A percentile compares a stretch with the other conserved stretches of the same genome.
These are phyloP conservation scores for Nemania abortiva DNA, from an alignment of 2,329 filamentous ascomycete genomes.

Conservation along the genomic window DNA sequence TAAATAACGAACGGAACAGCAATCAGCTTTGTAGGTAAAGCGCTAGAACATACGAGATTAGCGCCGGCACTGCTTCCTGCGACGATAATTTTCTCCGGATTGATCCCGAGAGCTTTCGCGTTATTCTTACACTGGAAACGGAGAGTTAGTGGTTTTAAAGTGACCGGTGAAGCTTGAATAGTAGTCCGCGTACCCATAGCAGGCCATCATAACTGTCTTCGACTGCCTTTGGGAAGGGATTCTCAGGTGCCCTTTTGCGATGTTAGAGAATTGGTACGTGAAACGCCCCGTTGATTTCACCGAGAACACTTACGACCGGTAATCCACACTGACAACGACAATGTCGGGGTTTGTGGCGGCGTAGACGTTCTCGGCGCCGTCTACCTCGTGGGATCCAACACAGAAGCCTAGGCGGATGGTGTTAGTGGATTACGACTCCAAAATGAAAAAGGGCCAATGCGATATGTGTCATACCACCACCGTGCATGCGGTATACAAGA, in stretches of 20 bases:
- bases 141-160: constrained; percentile 1
- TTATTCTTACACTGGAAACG: constrained; percentile 30
- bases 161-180: neutral
- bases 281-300: neutral
- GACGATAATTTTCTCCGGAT: constrained; percentile 35
- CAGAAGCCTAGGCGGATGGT: constrained; percentile 7
- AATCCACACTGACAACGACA: constrained; percentile 55
- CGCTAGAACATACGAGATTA: constrained; percentile 25
- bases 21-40: neutral
- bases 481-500: constrained; percentile 53
- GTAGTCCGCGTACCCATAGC: constrained; percentile 50
- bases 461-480: constrained; percentile 47
- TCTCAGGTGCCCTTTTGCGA: constrained; percentile 61
- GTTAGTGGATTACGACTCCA: neutral
- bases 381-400: constrained; percentile 52
- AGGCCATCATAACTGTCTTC: constrained; percentile 65
- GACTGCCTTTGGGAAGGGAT: constrained; percentile 61
- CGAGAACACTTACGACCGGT: constrained; percentile 49
- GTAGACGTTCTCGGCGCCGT: constrained; percentile 54
- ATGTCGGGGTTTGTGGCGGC: constrained; percentile 51
- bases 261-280: constrained; percentile 31
- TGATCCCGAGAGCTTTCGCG: constrained; percentile 31
- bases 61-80: constrained; percentile 37
- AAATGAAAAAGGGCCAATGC: neutral
- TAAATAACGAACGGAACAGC: neutral